Evolutionary conservation across 345 rosid genomes (phyloP).

Genomic region (Populus tremula): DNA sequence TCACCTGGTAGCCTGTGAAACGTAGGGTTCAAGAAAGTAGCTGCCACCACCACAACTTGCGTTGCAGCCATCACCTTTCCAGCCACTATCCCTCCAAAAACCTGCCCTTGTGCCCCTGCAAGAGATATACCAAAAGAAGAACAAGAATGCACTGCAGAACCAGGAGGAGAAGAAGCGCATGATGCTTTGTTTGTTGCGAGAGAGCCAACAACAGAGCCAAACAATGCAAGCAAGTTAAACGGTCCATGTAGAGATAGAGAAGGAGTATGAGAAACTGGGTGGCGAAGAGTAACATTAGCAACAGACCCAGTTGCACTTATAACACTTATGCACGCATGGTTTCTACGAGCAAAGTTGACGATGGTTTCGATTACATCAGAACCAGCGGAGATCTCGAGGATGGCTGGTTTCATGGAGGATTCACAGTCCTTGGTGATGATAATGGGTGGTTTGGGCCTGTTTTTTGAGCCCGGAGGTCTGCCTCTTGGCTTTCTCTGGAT

Average conservation of each 20-base stretch:
- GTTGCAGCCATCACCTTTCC: constrained; percentile 45
- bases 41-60: constrained; percentile 39
- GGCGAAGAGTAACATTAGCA: constrained; percentile 43
- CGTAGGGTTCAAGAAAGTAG: constrained; percentile 32
- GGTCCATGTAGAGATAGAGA: constrained; percentile 40
- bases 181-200: neutral
- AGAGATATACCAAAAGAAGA: constrained; percentile 45
- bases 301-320: constrained; percentile 48
- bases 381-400: constrained; percentile 55
- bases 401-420: constrained; percentile 38
- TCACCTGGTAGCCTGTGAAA: constrained; percentile 31
- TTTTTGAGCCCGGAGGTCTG: constrained; percentile 57
- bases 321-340: constrained; percentile 29
- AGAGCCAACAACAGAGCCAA: constrained; percentile 38
- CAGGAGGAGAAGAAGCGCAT: neutral
- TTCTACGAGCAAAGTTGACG: constrained; percentile 32
- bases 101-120: constrained; percentile 45
- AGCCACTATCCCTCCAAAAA: constrained; percentile 50
- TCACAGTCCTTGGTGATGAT: constrained; percentile 32
- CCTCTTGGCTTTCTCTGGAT: constrained; percentile 41
- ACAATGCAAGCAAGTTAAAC: constrained; percentile 41
- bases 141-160: neutral
- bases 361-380: constrained; percentile 41
- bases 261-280: constrained; percentile 35
- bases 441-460: constrained; percentile 55